Percentiles rank a stretch among this genome's conserved stretches.
phyloP scores from a whole-genome alignment of 306 rosid genomes.

The Castanospermum australe region DNA sequence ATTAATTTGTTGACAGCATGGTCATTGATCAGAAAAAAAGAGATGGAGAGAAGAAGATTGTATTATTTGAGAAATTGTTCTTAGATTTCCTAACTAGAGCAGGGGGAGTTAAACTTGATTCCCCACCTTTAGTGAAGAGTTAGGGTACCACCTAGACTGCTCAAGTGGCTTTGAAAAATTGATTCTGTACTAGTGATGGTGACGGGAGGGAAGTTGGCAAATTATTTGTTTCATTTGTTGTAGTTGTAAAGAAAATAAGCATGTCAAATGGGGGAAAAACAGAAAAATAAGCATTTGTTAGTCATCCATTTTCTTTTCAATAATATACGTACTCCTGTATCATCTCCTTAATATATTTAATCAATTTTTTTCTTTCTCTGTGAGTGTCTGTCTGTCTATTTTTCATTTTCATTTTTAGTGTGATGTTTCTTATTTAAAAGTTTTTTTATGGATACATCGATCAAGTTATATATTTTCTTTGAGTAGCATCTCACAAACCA shows the following conservation, averaged over 20 bases:
- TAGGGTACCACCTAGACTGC: too few species aligned
- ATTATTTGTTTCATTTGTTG: conserved; percentile 22
- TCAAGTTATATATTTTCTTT: too few species aligned
- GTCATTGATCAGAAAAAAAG: neutral
- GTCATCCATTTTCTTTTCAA: neutral
- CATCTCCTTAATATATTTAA: neutral
- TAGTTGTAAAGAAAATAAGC: conserved; percentile 28
- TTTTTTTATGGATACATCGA: too few species aligned
- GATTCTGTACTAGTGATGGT: neutral
- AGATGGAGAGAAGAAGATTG: neutral
- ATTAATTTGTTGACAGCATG: neutral
- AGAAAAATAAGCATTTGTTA: conserved; percentile 8
- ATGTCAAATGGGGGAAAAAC: neutral
- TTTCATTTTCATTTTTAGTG: neutral
- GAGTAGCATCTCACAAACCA: too few species aligned
- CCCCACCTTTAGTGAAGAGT: neutral
- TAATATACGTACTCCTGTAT: conserved; percentile 6
- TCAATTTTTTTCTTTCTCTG: neutral
- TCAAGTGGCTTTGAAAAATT: too few species aligned
- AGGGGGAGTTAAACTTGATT: too few species aligned
- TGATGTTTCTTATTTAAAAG: neutral
- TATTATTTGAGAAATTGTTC: neutral
- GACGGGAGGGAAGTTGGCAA: neutral
- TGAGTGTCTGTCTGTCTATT: neutral
- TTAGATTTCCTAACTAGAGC: too few species aligned